Conservation (phyloP, 2,329 filamentous ascomycete species). For the Cladosporium sphaerospermum region DNA sequence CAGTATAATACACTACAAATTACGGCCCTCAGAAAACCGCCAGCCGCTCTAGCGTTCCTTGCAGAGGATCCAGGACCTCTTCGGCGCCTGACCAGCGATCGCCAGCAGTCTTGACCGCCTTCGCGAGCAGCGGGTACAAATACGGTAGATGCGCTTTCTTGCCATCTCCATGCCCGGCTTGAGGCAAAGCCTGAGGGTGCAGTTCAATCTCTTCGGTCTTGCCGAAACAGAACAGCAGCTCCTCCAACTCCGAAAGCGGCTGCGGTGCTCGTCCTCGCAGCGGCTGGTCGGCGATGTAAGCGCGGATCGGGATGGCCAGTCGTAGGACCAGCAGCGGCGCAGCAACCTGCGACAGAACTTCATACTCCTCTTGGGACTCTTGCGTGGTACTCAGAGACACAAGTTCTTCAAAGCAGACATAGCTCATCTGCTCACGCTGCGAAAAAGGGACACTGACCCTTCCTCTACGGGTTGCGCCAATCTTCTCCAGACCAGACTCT, state of each 20-base stretch:
- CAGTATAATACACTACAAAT: not conserved
- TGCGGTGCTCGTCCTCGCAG: slow-evolving; percentile 84
- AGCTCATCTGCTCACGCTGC: slow-evolving; percentile 65
- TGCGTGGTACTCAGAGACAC: slow-evolving; percentile 28
- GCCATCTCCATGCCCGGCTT: slow-evolving; percentile 9
- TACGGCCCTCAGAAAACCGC: slow-evolving; percentile 2
- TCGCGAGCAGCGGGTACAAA: slow-evolving; percentile 71
- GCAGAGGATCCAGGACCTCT: slow-evolving; percentile 33
- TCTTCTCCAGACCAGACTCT: slow-evolving; percentile 50
- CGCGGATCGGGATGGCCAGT: slow-evolving; percentile 70
- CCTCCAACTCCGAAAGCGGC: slow-evolving; percentile 71
- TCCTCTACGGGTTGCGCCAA: slow-evolving; percentile 63
- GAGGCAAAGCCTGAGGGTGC: slow-evolving; percentile 46
- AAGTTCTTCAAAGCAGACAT: slow-evolving; percentile 74
- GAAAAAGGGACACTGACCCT: slow-evolving; percentile 64
- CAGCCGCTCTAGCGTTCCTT: slow-evolving; percentile 33
- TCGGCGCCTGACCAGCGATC: slow-evolving; percentile 55
- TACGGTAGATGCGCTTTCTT: slow-evolving; percentile 67
- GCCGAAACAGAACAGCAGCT: slow-evolving; percentile 66
- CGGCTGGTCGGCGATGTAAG: slow-evolving; percentile 87
- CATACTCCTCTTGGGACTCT: slow-evolving; percentile 35
- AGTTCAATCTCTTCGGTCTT: slow-evolving; percentile 62
- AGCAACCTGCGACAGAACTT: slow-evolving; percentile 64
- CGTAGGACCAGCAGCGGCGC: slow-evolving; percentile 79
- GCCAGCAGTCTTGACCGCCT: slow-evolving; percentile 56